These are phyloP conservation scores for Alternaria conjuncta DNA, from an alignment of 2,329 filamentous ascomycete species.

Conservation along the genomic window DNA sequence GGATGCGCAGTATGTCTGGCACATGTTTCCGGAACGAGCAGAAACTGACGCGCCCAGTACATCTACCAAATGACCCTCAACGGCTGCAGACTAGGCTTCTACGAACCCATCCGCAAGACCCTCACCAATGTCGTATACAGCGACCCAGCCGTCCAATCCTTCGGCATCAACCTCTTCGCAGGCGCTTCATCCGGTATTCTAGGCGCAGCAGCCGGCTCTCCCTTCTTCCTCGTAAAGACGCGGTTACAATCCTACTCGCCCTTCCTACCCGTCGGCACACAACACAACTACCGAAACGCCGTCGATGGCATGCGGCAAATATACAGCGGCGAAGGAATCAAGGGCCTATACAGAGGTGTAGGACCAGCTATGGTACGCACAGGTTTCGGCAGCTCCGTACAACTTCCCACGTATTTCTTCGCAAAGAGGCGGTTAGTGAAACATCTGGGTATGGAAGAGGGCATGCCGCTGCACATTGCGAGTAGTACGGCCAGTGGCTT, in stretches of 20 bases:
- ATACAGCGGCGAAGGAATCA: slow-evolving; percentile 75
- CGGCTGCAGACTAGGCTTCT: slow-evolving; percentile 95
- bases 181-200: slow-evolving; percentile 89
- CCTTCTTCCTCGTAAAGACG: slow-evolving; percentile 98
- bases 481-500: slow-evolving; percentile 92
- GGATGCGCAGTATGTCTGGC: slow-evolving; percentile 71
- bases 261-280: slow-evolving; percentile 93
- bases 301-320: slow-evolving; percentile 83
- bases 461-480: slow-evolving; percentile 83
- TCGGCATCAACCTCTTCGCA: slow-evolving; percentile 91
- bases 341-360: slow-evolving; percentile 87
- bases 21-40: background rate
- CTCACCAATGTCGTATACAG: slow-evolving; percentile 74
- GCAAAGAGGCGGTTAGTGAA: slow-evolving; percentile 84
- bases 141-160: slow-evolving; percentile 77
- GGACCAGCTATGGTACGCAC: slow-evolving; percentile 94
- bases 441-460: slow-evolving; percentile 89
- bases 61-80: slow-evolving; percentile 96
- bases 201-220: slow-evolving; percentile 89
- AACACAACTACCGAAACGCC: slow-evolving; percentile 89
- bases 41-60: slow-evolving; percentile 61
- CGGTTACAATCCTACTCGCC: slow-evolving; percentile 92
- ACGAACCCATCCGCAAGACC: slow-evolving; percentile 85
- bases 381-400: slow-evolving; percentile 93
- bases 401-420: slow-evolving; percentile 97